Base-by-base conservation (phyloP, 306 rosid species). In the Parietaria judaica region DNA sequence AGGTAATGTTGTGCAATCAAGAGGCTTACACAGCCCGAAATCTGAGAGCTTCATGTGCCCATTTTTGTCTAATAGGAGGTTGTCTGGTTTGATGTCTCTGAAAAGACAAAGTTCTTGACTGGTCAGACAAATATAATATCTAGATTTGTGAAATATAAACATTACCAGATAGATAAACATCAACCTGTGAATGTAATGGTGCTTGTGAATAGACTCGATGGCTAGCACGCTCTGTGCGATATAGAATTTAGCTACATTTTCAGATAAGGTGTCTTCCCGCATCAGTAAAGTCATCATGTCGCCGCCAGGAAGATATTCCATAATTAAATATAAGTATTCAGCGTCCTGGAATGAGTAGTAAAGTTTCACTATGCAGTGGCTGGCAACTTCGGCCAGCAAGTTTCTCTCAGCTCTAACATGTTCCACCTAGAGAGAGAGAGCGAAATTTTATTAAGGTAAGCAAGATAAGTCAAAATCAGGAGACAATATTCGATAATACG, bases 31-130 rank as follows among this genome's bases (percentile, higher is more conserved):
- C 54, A 92, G 98, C 60, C 98, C 98, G 63, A 92, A 92, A 84
- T 92, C 98, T 31, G 98, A 92, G 77, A 92, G 98, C 80, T 92
- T 92, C 98, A 92, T 92, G 76, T 92, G 96, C 50, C 98, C 98
- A 49, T 74, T 80, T 82, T 78, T 92, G 76, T 92, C 98, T 74
- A 92, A 67, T 54, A 92, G 92, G 72, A 92, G 86, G 78, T 92
- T 92, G 78, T 92, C 98, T 12, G 98, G 98, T 76, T 92, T 92
- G 70, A 92, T 92, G 65, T 92, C 98, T 75, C 98, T 92, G 90
- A 23, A 59, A 78, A 80, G 38, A 66, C 46, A 73, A 38, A 53
- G 63, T 54, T 17, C 47, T 52, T 51, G 65, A 75, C 56, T 63
- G 34, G 76, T 67, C 65, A 57, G 69, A 44, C 60, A 47, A 39